Base-by-base conservation (phyloP, 1,139 yeast species). In the Hansenula sp. region DNA sequence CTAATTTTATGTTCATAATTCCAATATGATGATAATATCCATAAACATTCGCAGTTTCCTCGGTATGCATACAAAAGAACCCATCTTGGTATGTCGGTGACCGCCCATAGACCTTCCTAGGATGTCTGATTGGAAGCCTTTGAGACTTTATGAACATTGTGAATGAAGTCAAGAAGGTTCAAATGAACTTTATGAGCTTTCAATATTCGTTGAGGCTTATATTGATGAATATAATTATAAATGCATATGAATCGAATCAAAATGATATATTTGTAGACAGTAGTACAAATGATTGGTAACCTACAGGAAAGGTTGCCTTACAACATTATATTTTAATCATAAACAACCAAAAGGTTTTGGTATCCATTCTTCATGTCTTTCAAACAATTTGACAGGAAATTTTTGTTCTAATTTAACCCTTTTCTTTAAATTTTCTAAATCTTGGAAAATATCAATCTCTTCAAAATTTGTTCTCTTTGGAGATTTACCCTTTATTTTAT, bases 11-110 rank as follows among this genome's bases (percentile, higher is more conserved):
- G 44, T 40, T 36, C 6, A 17, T 19, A 33, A 13, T 13, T 15
- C 16, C 49, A 57, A 79, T 63, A 72, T 84, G 93, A 84, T 84
- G 93, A 84, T 80, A 81, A 68, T 72, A 70, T 79, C 84, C 80
- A 72, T 56, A 64, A 76, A 83, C 93, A 84, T 84, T 84, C 93
- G 91, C 93, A 84, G 93, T 84, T 84, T 84, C 91, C 91, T 79
- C 93, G 91, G 91, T 84, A 84, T 21, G 88, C 80, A 75, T 79
- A 82, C 90, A 76, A 69, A 63, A 66, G 89, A 84, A 84, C 91
- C 90, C 87, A 81, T 77, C 82, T 77, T 67, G 59, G 86, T 81
- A 76, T 77, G 80, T 67, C 89, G 72, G 90, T 84, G 91, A 84
- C 91, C 91, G 93, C 77, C 71, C 69, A 46, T 53, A 53, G 75